Evolutionary conservation across 371 early-diverging fungal genomes (phyloP).

Genomic region (Apophysomyces sp.): DNA sequence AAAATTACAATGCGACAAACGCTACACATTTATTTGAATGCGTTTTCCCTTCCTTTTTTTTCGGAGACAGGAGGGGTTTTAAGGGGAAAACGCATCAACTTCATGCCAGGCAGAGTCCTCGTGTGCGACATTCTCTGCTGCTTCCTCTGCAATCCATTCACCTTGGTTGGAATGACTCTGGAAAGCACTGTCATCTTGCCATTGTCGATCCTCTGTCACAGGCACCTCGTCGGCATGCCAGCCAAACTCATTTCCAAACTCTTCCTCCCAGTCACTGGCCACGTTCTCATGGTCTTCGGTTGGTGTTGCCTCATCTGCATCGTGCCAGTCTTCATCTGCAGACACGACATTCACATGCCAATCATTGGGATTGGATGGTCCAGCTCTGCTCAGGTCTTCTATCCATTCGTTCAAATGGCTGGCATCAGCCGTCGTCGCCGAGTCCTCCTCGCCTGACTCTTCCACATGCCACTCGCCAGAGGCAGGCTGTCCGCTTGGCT

Average conservation of each 20-base stretch:
- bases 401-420: neutral
- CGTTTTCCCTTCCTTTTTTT: too few relatives aligned
- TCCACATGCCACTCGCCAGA: neutral
- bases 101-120: neutral
- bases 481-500: neutral
- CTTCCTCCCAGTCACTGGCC: neutral
- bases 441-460: neutral
- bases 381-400: neutral
- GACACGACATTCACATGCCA: neutral
- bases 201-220: neutral
- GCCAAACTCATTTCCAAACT: neutral
- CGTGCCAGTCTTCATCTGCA: constrained; percentile 11
- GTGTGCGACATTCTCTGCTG: neutral
- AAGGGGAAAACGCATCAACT: neutral
- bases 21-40: neutral
- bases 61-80: neutral
- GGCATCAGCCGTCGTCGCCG: neutral
- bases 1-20: neutral
- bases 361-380: neutral
- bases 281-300: neutral
- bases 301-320: neutral
- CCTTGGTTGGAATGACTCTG: constrained; percentile 9
- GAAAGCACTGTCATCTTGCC: constrained; percentile 7
- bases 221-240: constrained; percentile 8
- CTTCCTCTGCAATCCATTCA: constrained; percentile 18